These are phyloP conservation scores for Mortierella hygrophila DNA, from an alignment of 192 early-diverging fungal genomes.

Conservation along the genomic window DNA sequence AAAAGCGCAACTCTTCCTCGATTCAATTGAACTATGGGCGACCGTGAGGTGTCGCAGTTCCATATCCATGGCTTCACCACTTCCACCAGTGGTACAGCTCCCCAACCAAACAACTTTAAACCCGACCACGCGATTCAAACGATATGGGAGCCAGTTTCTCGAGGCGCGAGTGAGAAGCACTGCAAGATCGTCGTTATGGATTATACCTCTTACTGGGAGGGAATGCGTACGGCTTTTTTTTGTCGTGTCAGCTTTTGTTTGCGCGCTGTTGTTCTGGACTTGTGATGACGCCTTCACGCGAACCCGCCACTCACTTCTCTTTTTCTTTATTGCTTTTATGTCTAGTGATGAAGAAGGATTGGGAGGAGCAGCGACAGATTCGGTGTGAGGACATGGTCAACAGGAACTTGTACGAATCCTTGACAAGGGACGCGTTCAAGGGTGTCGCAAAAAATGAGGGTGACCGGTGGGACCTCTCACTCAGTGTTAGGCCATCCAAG, in stretches of 20 bases:
- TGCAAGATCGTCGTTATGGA: conserved; percentile 43
- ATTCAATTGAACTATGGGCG: not conserved
- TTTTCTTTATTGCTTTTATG: not conserved
- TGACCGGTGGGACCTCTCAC: conserved; percentile 24
- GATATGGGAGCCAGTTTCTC: conserved; percentile 29
- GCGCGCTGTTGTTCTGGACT: not conserved
- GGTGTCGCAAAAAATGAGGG: conserved; percentile 15
- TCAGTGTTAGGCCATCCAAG: conserved; percentile 22
- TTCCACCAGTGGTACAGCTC: not conserved
- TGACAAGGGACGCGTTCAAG: conserved; percentile 40
- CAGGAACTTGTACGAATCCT: conserved; percentile 23
- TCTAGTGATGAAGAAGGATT: conserved; percentile 31
- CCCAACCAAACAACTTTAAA: not conserved
- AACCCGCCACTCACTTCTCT: not conserved
- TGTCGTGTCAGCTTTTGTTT: not conserved
- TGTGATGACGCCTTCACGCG: too few relatives aligned
- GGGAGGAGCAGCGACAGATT: conserved; percentile 30
- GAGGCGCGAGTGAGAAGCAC: conserved; percentile 12
- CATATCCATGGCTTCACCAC: conserved; percentile 29
- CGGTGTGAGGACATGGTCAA: conserved; percentile 28
- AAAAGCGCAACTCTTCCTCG: too few relatives aligned
- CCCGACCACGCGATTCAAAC: conserved; percentile 48
- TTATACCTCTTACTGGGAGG: conserved; percentile 44
- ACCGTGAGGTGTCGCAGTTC: conserved; percentile 29
- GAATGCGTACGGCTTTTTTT: conserved; percentile 17